phyloP scores from a whole-genome alignment of 1,284 basidiomycete species.

The Naganishia liquefaciens region DNA sequence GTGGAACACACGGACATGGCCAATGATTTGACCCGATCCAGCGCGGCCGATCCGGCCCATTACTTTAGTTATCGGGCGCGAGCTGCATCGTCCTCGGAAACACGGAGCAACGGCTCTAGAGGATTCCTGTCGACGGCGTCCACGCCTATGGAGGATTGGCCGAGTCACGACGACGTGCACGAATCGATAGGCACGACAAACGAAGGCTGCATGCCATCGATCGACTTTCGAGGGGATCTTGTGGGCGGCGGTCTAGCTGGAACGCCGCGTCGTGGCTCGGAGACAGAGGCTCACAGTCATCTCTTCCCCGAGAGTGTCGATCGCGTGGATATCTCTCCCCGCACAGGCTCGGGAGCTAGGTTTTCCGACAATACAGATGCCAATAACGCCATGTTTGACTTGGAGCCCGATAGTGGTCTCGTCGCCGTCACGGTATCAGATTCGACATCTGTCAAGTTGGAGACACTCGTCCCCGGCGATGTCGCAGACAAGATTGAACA shows the following conservation, averaged over 20 bases:
- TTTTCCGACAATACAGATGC: not conserved
- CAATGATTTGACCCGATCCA: not conserved
- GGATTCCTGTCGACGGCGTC: not conserved
- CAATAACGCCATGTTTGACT: not conserved
- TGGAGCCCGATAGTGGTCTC: constrained; percentile 9
- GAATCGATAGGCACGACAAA: not conserved
- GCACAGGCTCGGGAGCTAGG: not conserved
- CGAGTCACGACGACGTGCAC: constrained; percentile 13
- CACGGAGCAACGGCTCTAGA: not conserved
- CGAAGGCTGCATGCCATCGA: not conserved
- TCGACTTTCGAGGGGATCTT: not conserved
- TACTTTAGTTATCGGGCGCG: constrained; percentile 1
- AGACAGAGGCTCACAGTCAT: not conserved
- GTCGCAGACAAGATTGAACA: constrained; percentile 17
- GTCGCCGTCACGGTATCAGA: constrained; percentile 16
- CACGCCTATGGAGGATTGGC: constrained; percentile 16
- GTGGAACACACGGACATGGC: not conserved
- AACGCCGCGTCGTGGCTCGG: not conserved
- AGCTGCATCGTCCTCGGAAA: constrained; percentile 2
- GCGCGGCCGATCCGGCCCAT: not conserved
- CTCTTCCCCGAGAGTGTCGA: not conserved
- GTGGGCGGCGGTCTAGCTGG: constrained; percentile 18
- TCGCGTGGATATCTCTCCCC: not conserved
- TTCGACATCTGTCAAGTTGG: constrained; percentile 21
- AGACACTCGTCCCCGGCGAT: constrained; percentile 22